Conservation (phyloP, 2,329 filamentous ascomycete genomes). For the Fusarium anguioides region DNA sequence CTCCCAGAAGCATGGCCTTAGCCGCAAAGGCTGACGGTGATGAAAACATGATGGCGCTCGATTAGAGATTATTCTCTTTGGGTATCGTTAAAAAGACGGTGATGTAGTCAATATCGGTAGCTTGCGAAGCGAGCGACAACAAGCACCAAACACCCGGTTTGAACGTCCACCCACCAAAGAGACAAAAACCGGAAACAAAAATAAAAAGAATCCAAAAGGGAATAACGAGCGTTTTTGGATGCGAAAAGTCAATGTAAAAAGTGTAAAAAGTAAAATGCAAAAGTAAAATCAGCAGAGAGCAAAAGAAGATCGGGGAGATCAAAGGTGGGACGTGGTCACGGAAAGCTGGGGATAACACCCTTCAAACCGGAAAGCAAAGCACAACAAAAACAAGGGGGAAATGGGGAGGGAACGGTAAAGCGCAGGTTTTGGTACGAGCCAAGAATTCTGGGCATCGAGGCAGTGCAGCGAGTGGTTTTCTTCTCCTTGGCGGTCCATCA, state of each 20-base stretch:
- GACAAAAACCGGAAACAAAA: not conserved
- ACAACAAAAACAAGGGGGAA: conserved; percentile 8
- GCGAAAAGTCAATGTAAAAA: conserved; percentile 1
- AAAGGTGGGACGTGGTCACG: conserved; percentile 33
- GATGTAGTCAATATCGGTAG: not conserved
- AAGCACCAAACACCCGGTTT: conserved; percentile 10
- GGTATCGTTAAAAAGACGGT: not conserved
- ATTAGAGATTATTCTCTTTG: not conserved
- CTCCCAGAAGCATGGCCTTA: conserved; percentile 26
- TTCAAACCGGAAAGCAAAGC: not conserved
- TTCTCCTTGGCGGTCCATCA: conserved; percentile 34
- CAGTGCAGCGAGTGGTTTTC: conserved; percentile 38
- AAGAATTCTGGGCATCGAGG: conserved; percentile 43
- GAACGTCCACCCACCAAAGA: conserved; percentile 1
- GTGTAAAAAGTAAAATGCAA: conserved; percentile 17
- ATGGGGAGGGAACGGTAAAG: not conserved
- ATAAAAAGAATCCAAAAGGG: not conserved
- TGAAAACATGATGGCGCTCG: conserved; percentile 7
- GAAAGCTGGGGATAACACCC: conserved; percentile 19
- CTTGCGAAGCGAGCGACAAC: conserved; percentile 33
- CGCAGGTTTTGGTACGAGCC: conserved; percentile 36
- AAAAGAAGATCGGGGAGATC: conserved; percentile 11
- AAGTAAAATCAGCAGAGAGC: not conserved
- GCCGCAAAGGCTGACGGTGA: conserved; percentile 15
- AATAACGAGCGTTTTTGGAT: conserved; percentile 17